Evolutionary conservation across 2,329 filamentous ascomycete species (phyloP), one percentile per base, ranked within the genome.

Genomic region (Fusarium annulatum): DNA sequence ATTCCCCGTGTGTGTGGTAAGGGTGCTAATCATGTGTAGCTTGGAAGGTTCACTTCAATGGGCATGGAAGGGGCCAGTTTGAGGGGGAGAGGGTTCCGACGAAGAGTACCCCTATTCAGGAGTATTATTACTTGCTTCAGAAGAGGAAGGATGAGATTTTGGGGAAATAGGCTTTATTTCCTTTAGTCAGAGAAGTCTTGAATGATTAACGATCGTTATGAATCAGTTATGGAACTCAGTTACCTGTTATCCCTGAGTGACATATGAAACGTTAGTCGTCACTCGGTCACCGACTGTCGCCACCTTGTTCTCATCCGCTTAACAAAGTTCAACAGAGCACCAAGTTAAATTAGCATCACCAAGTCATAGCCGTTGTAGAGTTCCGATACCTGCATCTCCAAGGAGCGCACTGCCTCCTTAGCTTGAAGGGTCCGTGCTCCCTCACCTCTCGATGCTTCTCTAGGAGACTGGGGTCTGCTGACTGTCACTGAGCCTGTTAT

Each of bases 41-140:
- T 48, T 79, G 77, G 77, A 79, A 79, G 26, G 72, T 84, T 45
- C 83, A 84, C 65, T 84, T 84, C 70, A 81, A 83, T 28, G 82
- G 82, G 1, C 80, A 81, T 38, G 83, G 80, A 51, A 77, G 77
- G 73, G 83, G 79, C 9, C 76, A 33, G 15, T 84, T 77, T 56
- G 69, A 80, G 60, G 82, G 81, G 1, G 78, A 82, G 12, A 79
- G 76, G 19, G 64, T 71, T 42, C 76, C 79, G 11, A 75, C 75
- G 1, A 77, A 71, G 34, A 38, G 51, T 5, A 75, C 72, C 0
- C 64, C 71, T 0, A 66, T 83, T 64, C 80, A 82, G 34, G 68
- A 81, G 67, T 83, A 83, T 23, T 83, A 83, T 57, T 79, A 77
- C 53, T 38, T 77, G 34, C 67, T 83, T 3, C 76, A 82, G 75